Conservation (phyloP, 306 rosid species). For the Begonia masoniana region DNA sequence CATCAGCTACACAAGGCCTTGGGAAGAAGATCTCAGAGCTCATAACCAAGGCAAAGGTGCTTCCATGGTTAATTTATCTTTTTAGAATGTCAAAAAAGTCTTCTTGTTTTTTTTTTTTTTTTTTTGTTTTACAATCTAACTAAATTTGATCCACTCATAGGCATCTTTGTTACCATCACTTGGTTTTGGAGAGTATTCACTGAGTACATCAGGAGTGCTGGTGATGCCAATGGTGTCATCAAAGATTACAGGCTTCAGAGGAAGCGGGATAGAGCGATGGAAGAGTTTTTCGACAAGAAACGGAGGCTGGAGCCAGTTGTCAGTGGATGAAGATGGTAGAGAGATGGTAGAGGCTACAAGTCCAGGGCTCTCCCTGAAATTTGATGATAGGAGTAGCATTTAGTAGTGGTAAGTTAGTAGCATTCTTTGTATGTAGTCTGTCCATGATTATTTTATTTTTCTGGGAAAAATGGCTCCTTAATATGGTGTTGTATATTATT, state of each 20-base stretch:
- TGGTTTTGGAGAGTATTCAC: slow-evolving; percentile 89
- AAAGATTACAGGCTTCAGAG: slow-evolving; percentile 85
- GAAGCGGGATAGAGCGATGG: slow-evolving; percentile 51
- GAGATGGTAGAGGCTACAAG: too few species aligned
- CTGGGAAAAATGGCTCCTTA: too few species aligned
- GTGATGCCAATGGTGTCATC: slow-evolving; percentile 99
- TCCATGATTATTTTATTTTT: too few species aligned
- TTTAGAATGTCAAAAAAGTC: neutral
- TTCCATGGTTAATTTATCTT: neutral
- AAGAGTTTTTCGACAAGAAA: slow-evolving; percentile 54
- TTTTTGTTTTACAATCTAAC: neutral
- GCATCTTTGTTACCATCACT: slow-evolving; percentile 51
- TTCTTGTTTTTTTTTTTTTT: too few species aligned
- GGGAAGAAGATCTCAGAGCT: slow-evolving; percentile 37
- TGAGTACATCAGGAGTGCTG: slow-evolving; percentile 72
- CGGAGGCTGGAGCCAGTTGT: slow-evolving; percentile 45
- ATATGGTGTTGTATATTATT: too few species aligned
- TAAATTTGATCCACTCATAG: slow-evolving; percentile 31
- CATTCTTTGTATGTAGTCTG: too few species aligned
- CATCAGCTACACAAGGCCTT: slow-evolving; percentile 40
- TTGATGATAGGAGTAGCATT: slow-evolving; percentile 8
- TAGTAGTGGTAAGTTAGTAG: neutral
- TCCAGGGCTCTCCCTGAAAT: neutral
- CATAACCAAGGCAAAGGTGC: slow-evolving; percentile 73
- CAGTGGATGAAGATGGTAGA: slow-evolving; percentile 41